Conservation (phyloP, 768 basidiomycete genomes). For the Ramaria rubella region DNA sequence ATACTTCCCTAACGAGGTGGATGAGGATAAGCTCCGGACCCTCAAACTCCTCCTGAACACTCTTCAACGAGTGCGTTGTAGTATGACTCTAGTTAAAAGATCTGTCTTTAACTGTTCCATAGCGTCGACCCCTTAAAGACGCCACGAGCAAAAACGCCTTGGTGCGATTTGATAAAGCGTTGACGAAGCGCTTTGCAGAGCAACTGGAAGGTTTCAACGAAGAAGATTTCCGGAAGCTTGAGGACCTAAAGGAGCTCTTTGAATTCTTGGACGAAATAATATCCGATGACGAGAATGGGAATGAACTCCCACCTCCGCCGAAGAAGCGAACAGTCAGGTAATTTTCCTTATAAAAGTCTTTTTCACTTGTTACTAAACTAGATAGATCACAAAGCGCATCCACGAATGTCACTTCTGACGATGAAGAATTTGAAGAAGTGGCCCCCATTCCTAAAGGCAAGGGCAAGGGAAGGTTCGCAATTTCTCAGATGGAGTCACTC, state of each 20-base stretch:
- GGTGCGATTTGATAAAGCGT: constrained; percentile 54
- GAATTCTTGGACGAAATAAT: constrained; percentile 67
- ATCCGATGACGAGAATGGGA: constrained; percentile 49
- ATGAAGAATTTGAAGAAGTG: background rate
- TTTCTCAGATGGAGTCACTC: background rate
- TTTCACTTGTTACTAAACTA: background rate
- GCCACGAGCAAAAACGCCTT: constrained; percentile 61
- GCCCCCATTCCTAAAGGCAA: constrained; percentile 1
- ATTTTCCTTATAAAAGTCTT: background rate
- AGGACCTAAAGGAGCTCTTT: constrained; percentile 57
- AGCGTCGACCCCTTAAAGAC: constrained; percentile 59
- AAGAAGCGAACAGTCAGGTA: constrained; percentile 14
- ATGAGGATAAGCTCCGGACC: constrained; percentile 59
- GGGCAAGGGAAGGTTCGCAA: constrained; percentile 3
- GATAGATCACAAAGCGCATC: constrained; percentile 5
- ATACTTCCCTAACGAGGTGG: constrained; percentile 62
- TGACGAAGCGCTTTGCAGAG: constrained; percentile 67
- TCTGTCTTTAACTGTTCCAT: constrained; percentile 22
- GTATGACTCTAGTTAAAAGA: background rate
- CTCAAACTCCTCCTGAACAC: constrained; percentile 57
- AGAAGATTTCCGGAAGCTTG: constrained; percentile 60
- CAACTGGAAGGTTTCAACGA: constrained; percentile 68
- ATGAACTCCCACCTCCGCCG: constrained; percentile 30
- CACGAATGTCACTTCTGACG: constrained; percentile 2
- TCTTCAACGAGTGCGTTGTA: constrained; percentile 43